Conservation (phyloP, 2,329 filamentous ascomycete genomes). For the Fusarium virguliforme region DNA sequence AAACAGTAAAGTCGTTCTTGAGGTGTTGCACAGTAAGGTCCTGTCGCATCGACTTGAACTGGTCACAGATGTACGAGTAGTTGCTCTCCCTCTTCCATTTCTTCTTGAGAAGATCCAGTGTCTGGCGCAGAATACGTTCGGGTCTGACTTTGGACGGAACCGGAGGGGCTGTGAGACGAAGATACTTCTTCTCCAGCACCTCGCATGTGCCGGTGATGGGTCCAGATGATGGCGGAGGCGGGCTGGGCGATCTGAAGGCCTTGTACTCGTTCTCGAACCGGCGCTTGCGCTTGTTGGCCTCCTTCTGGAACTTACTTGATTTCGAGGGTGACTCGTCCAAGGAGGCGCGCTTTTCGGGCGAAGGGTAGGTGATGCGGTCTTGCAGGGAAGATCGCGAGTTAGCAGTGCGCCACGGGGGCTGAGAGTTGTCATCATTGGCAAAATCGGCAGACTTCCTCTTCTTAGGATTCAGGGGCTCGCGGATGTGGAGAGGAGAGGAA, state of each 20-base stretch:
- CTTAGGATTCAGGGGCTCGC: conserved; percentile 65
- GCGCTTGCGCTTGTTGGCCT: conserved; percentile 90
- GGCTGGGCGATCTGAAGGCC: conserved; percentile 70
- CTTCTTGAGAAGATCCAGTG: conserved; percentile 89
- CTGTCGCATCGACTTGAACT: conserved; percentile 98
- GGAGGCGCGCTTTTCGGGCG: conserved; percentile 60
- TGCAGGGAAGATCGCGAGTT: conserved; percentile 74
- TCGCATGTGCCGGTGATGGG: conserved; percentile 91
- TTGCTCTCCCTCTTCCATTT: conserved; percentile 96
- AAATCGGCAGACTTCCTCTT: conserved; percentile 88
- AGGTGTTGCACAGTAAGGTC: conserved; percentile 98
- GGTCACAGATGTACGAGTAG: conserved; percentile 98
- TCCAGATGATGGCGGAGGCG: conserved; percentile 70
- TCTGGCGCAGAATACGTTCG: conserved; percentile 83
- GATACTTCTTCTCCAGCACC: conserved; percentile 91
- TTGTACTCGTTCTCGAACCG: conserved; percentile 83
- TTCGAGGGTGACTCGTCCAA: conserved; percentile 66
- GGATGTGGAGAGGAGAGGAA: conserved; percentile 45
- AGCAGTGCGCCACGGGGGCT: conserved; percentile 83
- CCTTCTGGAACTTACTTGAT: conserved; percentile 92
- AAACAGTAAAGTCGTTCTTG: conserved; percentile 96
- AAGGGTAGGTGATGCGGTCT: conserved; percentile 80
- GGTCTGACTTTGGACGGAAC: conserved; percentile 92
- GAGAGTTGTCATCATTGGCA: conserved; percentile 67
- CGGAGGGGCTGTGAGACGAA: conserved; percentile 91